Percentiles rank a stretch among this genome's conserved stretches.
These are phyloP conservation scores for Nowakowskiella sp. DNA, from an alignment of 192 early-diverging fungal species.

Conservation along the genomic window DNA sequence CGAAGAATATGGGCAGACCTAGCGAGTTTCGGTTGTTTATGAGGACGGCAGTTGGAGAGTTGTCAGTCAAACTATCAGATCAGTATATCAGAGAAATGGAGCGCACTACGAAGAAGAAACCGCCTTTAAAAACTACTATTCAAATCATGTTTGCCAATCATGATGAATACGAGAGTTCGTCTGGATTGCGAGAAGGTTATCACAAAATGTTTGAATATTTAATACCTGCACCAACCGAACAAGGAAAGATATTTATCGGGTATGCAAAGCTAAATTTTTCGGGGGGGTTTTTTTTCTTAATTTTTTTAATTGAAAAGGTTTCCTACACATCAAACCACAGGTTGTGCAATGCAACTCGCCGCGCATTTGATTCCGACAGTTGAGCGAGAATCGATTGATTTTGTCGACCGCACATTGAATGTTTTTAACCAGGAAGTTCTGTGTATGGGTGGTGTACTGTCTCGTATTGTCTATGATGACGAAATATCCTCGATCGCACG, in stretches of 20 bases:
- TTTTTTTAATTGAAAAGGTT: conserved; percentile 26
- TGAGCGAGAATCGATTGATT: conserved; percentile 82
- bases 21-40: conserved; percentile 55
- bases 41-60: conserved; percentile 53
- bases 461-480: conserved; percentile 68
- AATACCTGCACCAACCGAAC: conserved; percentile 57
- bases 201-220: conserved; percentile 64
- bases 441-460: conserved; percentile 62
- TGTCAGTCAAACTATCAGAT: conserved; percentile 44
- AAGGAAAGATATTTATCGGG: conserved; percentile 83
- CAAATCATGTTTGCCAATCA: conserved; percentile 64
- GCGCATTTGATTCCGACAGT: conserved; percentile 86
- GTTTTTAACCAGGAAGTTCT: conserved; percentile 78
- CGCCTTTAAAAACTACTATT: conserved; percentile 61
- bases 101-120: conserved; percentile 77
- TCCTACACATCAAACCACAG: conserved; percentile 86
- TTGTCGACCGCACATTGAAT: conserved; percentile 71
- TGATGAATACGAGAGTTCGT: conserved; percentile 68
- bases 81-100: conserved; percentile 68
- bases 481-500: conserved; percentile 54
- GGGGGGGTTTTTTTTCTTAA: background rate
- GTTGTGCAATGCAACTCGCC: conserved; percentile 67
- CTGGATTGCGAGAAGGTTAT: conserved; percentile 30
- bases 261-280: background rate
- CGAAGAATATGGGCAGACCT: conserved; percentile 4